Evolutionary conservation across 1,139 yeast species (phyloP).

Genomic region (Pneumocystis wakefieldiae): DNA sequence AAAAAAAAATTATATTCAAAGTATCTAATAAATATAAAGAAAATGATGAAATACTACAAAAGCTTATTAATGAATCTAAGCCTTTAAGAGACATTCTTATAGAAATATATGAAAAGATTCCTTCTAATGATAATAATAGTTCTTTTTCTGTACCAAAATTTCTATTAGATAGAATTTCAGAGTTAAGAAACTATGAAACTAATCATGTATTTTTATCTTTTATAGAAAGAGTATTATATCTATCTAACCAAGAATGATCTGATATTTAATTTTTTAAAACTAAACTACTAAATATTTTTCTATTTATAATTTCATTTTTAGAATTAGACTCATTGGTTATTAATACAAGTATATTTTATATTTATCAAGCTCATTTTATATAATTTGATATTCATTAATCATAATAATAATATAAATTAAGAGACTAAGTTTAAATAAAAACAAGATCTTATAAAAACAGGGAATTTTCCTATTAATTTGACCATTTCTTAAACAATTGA

Average conservation of each 20-base stretch:
- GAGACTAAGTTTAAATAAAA: no score
- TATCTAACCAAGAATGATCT: background rate
- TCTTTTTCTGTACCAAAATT: background rate
- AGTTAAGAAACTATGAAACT: background rate
- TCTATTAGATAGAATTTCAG: background rate
- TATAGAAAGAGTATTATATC: background rate
- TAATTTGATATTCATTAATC: no score
- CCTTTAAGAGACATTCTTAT: background rate
- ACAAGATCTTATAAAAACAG: no score
- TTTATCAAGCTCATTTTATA: no score
- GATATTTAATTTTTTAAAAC: background rate
- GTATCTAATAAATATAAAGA: background rate
- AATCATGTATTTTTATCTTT: background rate
- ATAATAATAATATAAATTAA: no score
- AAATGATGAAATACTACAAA: background rate
- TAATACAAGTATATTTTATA: background rate
- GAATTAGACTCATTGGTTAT: no score
- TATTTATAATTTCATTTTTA: no score
- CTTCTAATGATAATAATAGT: background rate
- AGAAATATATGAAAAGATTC: background rate
- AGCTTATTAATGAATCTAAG: background rate
- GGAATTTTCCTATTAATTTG: no score
- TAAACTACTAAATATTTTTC: background rate
- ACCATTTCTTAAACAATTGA: no score
- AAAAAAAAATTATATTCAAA: background rate